Conservation (phyloP, 192 early-diverging fungal genomes). For the Coemansia sp. region DNA sequence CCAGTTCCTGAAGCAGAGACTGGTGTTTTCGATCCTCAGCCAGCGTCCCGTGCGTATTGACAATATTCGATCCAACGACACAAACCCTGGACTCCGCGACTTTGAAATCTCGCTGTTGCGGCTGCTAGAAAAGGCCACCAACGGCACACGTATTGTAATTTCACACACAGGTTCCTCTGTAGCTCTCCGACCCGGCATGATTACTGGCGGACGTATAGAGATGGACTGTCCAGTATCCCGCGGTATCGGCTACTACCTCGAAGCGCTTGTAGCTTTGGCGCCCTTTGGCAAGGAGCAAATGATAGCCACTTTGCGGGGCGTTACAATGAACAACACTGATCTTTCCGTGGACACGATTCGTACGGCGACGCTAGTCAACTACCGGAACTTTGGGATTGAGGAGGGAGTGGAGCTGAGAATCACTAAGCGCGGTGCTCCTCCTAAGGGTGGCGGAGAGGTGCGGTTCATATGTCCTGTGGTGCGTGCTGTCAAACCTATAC, state of each 20-base stretch:
- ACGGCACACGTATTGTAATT: conserved; percentile 92
- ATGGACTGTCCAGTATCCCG: conserved; percentile 88
- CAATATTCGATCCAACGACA: conserved; percentile 85
- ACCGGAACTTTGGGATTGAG: conserved; percentile 85
- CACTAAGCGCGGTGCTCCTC: conserved; percentile 84
- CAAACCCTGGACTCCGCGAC: conserved; percentile 87
- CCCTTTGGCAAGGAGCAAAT: conserved; percentile 92
- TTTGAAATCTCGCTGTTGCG: conserved; percentile 90
- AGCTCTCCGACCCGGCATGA: conserved; percentile 84
- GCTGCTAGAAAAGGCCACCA: conserved; percentile 91
- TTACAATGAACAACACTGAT: conserved; percentile 94
- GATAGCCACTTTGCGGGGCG: conserved; percentile 80
- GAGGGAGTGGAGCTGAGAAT: conserved; percentile 88
- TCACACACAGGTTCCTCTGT: conserved; percentile 89
- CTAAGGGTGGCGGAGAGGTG: conserved; percentile 91
- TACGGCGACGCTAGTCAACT: conserved; percentile 84
- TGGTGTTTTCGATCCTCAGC: conserved; percentile 86
- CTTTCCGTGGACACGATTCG: conserved; percentile 89
- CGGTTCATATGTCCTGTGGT: conserved; percentile 85
- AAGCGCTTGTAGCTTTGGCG: conserved; percentile 86
- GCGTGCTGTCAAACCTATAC: conserved; percentile 73
- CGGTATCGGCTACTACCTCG: conserved; percentile 93
- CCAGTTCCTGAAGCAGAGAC: conserved; percentile 84
- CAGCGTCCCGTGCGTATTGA: conserved; percentile 85
- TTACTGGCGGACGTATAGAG: conserved; percentile 82